Percentiles rank a stretch among this genome's conserved stretches.
Conservation (phyloP, 2,329 filamentous ascomycete genomes). For the Canariomyces notabilis region DNA sequence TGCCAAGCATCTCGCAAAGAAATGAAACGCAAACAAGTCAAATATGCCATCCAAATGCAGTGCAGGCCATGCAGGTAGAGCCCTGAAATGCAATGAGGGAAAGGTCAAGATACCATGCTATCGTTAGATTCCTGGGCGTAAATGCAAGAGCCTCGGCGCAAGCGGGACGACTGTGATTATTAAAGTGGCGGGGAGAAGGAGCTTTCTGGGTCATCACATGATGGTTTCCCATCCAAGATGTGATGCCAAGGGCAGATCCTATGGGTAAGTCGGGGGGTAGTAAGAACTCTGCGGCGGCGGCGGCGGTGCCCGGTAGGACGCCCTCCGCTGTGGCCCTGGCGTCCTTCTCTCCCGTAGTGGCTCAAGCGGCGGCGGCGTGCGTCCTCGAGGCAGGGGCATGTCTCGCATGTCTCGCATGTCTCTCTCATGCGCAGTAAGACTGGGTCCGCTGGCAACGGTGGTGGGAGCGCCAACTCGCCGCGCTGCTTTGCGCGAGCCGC, state of each 20-base stretch:
- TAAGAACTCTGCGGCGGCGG: conserved; percentile 23
- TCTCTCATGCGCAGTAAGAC: conserved; percentile 28
- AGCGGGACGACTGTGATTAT: not conserved
- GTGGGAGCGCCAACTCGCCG: conserved; percentile 36
- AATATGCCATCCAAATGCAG: conserved; percentile 9
- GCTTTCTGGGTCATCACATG: not conserved
- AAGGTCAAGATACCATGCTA: conserved; percentile 11
- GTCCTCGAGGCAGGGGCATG: conserved; percentile 29
- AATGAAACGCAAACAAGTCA: conserved; percentile 7
- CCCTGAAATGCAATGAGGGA: conserved; percentile 6
- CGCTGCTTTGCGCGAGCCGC: conserved; percentile 42
- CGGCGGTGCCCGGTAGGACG: conserved; percentile 19
- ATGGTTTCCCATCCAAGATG: not conserved
- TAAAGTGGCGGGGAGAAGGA: not conserved
- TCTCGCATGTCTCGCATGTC: conserved; percentile 19
- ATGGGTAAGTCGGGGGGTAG: conserved; percentile 14
- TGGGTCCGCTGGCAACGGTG: conserved; percentile 35
- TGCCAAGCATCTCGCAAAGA: not conserved
- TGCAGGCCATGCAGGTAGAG: conserved; percentile 16
- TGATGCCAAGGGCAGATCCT: not conserved
- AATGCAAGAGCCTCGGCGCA: not conserved
- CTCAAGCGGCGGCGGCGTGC: conserved; percentile 35
- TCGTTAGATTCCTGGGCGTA: conserved; percentile 16
- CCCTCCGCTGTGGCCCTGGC: conserved; percentile 30
- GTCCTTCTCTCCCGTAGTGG: conserved; percentile 35